phyloP scores from a whole-genome alignment of 768 basidiomycete species.

The Lentinula guzmanii region DNA sequence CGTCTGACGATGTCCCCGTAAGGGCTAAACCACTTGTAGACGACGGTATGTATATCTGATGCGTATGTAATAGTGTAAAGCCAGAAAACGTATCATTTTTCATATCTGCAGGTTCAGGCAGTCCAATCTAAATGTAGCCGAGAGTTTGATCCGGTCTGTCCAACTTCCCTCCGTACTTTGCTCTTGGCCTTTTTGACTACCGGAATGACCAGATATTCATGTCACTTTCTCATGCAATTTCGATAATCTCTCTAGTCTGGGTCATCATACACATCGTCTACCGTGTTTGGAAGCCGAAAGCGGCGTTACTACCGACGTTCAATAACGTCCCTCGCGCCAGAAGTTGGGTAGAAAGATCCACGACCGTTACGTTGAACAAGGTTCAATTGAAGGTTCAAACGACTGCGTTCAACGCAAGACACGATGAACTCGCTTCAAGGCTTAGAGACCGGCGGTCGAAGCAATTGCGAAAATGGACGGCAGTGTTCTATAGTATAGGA shows the following conservation, averaged over 20 bases:
- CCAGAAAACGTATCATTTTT: no score
- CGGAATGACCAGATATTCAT: slow-evolving; percentile 1
- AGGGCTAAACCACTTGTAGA: not conserved
- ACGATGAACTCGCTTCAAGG: slow-evolving; percentile 34
- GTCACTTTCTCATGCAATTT: not conserved
- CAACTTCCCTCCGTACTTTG: not conserved
- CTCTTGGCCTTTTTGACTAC: not conserved
- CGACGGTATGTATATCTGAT: slow-evolving; percentile 6
- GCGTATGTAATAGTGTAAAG: not conserved
- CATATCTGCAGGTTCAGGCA: no score
- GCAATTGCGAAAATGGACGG: slow-evolving; percentile 20
- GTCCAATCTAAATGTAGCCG: no score
- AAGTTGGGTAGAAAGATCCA: not conserved
- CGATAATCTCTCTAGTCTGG: not conserved
- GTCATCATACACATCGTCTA: not conserved
- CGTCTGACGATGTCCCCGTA: not conserved
- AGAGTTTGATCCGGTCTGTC: not conserved
- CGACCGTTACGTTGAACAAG: slow-evolving; percentile 11
- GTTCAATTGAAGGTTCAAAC: slow-evolving; percentile 42
- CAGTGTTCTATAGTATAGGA: slow-evolving; percentile 45
- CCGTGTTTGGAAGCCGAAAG: not conserved
- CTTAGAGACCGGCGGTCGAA: slow-evolving; percentile 26
- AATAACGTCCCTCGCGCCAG: not conserved
- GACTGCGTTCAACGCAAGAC: slow-evolving; percentile 39
- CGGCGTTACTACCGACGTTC: not conserved